Percentiles rank a stretch among this genome's conserved stretches.
phyloP scores from a whole-genome alignment of 805 yeast genomes.

The Kazachstania viticola region DNA sequence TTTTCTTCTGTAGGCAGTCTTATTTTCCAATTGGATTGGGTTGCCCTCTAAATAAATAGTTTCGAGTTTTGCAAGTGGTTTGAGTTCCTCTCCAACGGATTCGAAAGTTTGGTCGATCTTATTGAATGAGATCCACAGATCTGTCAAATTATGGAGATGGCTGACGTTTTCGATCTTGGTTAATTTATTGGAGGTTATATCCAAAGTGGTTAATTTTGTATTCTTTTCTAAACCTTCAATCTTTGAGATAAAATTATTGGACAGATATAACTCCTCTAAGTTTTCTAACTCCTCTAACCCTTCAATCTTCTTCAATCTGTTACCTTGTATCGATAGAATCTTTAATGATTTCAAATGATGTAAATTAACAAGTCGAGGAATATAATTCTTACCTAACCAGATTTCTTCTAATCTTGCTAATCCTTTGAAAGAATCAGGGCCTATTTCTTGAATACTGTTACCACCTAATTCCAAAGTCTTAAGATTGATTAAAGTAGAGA shows the following conservation, averaged over 20 bases:
- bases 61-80: conserved; percentile 51
- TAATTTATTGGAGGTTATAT: conserved; percentile 68
- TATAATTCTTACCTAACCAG: conserved; percentile 88
- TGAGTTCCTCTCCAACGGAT: conserved; percentile 55
- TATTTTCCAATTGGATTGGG: conserved; percentile 64
- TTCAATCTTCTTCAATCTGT: conserved; percentile 65
- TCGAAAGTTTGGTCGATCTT: conserved; percentile 50
- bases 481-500: conserved; percentile 45
- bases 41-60: conserved; percentile 92
- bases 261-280: conserved; percentile 76
- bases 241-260: conserved; percentile 68
- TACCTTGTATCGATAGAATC: conserved; percentile 81
- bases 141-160: conserved; percentile 66
- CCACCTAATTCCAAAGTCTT: conserved; percentile 84
- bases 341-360: conserved; percentile 47
- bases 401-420: conserved; percentile 55
- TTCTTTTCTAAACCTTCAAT: conserved; percentile 73
- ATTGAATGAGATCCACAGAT: conserved; percentile 88
- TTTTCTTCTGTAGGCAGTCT: conserved; percentile 80
- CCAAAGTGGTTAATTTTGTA: conserved; percentile 56
- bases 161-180: conserved; percentile 47
- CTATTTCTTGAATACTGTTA: conserved; percentile 44
- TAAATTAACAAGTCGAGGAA: conserved; percentile 53
- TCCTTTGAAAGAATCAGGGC: conserved; percentile 33
- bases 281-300: conserved; percentile 62